Percentiles rank a stretch among this genome's conserved stretches.
phyloP scores from a whole-genome alignment of 78 protist species.

The Dictyostelium intermedium region DNA sequence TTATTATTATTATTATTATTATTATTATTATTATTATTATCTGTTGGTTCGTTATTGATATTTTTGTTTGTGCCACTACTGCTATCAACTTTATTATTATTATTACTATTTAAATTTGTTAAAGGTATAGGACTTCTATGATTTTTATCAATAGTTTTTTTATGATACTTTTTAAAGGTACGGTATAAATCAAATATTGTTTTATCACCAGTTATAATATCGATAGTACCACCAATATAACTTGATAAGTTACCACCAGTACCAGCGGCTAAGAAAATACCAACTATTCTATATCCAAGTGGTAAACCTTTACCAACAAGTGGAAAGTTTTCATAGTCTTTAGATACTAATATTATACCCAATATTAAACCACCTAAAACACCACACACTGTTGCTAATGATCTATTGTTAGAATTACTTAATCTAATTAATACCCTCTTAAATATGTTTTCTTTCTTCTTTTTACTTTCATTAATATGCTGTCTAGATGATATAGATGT shows the following conservation, averaged over 20 bases:
- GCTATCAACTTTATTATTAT: neutral
- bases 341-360: neutral
- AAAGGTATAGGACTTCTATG: neutral
- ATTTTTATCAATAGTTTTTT: neutral
- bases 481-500: neutral
- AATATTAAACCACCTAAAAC: neutral
- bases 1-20: neutral
- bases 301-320: neutral
- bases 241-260: conserved; percentile 9
- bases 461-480: neutral
- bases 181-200: neutral
- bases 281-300: neutral
- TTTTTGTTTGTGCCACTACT: neutral
- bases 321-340: neutral
- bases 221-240: conserved; percentile 23
- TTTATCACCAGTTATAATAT: conserved; percentile 11
- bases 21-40: conserved; percentile 23
- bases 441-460: neutral
- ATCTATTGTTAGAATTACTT: neutral
- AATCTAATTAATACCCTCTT: neutral
- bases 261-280: neutral
- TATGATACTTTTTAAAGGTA: neutral
- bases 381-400: conserved; percentile 7
- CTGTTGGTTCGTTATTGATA: neutral
- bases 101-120: neutral